Percentiles rank a stretch among this genome's conserved stretches.
These are phyloP conservation scores for Phytophthora pistaciae DNA, from an alignment of 352 stramenopile species.

Conservation along the genomic window DNA sequence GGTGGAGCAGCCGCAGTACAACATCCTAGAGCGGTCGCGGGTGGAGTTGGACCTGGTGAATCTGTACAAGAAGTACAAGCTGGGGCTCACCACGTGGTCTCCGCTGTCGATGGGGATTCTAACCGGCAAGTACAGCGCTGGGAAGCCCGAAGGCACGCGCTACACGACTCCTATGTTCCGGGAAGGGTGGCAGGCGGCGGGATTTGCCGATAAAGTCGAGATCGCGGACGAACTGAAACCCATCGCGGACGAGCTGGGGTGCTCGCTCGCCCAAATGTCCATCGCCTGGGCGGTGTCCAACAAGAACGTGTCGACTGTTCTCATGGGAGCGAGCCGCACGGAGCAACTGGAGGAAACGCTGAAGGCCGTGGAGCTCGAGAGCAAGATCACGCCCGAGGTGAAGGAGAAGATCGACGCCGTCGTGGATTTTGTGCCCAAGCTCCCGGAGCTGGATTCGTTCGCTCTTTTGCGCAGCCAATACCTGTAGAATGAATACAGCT, in stretches of 20 bases:
- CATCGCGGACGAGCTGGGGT: slow-evolving; percentile 1
- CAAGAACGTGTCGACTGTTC: slow-evolving; percentile 1
- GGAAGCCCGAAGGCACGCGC: slow-evolving; percentile 8
- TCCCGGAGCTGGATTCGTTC: background rate
- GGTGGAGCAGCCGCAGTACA: slow-evolving; percentile 50
- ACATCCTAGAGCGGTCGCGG: slow-evolving; percentile 36
- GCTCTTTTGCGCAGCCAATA: background rate
- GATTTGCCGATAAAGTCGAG: background rate
- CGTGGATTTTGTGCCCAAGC: background rate
- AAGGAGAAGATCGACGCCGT: slow-evolving; percentile 2
- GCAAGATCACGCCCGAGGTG: background rate
- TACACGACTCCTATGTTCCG: background rate
- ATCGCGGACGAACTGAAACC: slow-evolving; percentile 7
- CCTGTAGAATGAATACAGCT: background rate
- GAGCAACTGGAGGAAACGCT: background rate
- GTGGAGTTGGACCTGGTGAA: slow-evolving; percentile 28
- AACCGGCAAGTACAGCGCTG: slow-evolving; percentile 14
- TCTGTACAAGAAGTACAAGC: slow-evolving; percentile 22
- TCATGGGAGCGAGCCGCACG: background rate
- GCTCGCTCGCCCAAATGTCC: slow-evolving; percentile 6
- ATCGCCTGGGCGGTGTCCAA: slow-evolving; percentile 5
- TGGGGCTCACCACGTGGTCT: slow-evolving; percentile 12
- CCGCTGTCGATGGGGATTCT: slow-evolving; percentile 4
- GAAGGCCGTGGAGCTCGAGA: background rate
- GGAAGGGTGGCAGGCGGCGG: too few relatives aligned